Evolutionary conservation across 148 eudicot genomes (phyloP), one percentile per base, ranked within the genome.

Genomic region (Cornus controversa): DNA sequence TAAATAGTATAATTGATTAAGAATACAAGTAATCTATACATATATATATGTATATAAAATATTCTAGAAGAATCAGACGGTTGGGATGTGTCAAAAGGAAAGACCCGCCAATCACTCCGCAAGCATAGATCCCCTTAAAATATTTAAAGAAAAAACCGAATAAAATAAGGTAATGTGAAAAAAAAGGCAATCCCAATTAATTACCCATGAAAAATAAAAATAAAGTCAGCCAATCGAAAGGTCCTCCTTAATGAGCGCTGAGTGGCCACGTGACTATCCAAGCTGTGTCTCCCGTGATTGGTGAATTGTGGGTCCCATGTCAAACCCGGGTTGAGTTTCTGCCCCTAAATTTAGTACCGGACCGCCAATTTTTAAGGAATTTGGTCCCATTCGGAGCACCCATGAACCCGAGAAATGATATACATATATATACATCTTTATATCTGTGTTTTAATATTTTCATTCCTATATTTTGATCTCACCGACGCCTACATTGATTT

Each of bases 221-320:
- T 7, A 24, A 18, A 29, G 60, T 13, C 31, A 47, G 22, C 60
- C 73, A 42, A 70, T 24, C 60, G 10, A 26, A 70, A 15, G 73
- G 72, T 15, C 11, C 23, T 47, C 73, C 73, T 24, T 70, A 40
- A 70, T 42, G 73, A 42, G 31, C 73, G 73, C 60, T 14, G 60
- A 47, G 8, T 47, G 73, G 73, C 15, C 72, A 34, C 13, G 47
- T 69, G 71, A 69, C 15, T 18, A 10, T 34, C 7, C 45, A n/a
- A 25, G 15, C 54, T 22, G 53, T 10, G 54, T 40, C 8, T 28
- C 2, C 34, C 60, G 73, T 24, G 73, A 70, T 47, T 24, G 73
- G 73, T 24, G 73, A 13, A 70, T 47, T 1, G 60, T 26, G 60
- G 73, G 73, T 24, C 73, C 72, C 10, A 70, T 2, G 6, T 47